These are phyloP conservation scores for Phaeolepiota aurea DNA, from an alignment of 768 basidiomycete genomes.

Conservation along the genomic window DNA sequence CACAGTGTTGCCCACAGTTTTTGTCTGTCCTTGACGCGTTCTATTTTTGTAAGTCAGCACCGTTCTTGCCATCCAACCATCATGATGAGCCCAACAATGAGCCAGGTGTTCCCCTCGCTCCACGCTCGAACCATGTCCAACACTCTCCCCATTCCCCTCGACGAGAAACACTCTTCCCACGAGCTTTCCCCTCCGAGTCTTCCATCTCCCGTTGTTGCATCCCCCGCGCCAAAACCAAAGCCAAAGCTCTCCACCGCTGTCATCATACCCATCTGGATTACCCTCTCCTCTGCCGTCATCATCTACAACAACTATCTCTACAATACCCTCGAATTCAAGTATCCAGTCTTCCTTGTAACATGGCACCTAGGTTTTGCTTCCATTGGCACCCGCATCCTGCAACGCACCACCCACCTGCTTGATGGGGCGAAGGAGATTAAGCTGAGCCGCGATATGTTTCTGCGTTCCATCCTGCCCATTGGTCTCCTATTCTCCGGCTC, in stretches of 20 bases:
- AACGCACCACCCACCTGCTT: conserved; percentile 73
- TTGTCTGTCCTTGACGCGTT: too few relatives aligned
- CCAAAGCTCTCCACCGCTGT: conserved; percentile 52
- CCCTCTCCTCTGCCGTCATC: conserved; percentile 83
- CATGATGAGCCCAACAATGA: too few relatives aligned
- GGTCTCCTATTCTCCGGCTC: conserved; percentile 90
- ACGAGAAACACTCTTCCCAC: neutral
- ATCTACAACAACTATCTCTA: conserved; percentile 93
- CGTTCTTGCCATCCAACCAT: too few relatives aligned
- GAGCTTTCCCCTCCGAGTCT: conserved; percentile 20
- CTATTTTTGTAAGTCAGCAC: too few relatives aligned
- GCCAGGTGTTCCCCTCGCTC: too few relatives aligned
- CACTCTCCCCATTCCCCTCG: neutral
- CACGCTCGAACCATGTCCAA: neutral
- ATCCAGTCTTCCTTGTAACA: conserved; percentile 89
- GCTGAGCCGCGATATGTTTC: conserved; percentile 71
- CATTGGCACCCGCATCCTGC: conserved; percentile 78
- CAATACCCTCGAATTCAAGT: conserved; percentile 77
- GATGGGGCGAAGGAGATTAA: conserved; percentile 74
- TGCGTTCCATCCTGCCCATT: conserved; percentile 86
- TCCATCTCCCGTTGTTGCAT: conserved; percentile 50
- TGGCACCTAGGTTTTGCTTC: conserved; percentile 77
- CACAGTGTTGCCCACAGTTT: neutral
- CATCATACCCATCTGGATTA: conserved; percentile 92
- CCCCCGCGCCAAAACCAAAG: conserved; percentile 30